Evolutionary conservation across 2,329 filamentous ascomycete genomes (phyloP).

Genomic region (Penicillium sp.): DNA sequence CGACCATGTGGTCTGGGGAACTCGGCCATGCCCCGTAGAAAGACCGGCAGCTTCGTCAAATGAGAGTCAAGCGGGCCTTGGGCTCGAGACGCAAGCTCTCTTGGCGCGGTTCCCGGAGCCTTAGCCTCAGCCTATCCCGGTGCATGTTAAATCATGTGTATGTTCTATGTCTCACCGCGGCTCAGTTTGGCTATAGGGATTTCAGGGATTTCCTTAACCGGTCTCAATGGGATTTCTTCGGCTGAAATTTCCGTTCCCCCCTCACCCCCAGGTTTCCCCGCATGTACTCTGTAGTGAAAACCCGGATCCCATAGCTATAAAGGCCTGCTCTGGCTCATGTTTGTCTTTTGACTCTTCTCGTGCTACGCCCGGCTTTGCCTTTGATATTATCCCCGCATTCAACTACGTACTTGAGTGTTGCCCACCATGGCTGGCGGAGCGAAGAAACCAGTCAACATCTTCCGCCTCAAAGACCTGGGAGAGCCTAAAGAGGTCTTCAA

Average conservation of each 20-base stretch:
- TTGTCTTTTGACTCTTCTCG: not conserved
- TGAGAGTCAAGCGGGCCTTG: conserved; percentile 1
- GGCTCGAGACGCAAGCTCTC: conserved; percentile 16
- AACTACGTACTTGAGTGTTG: not conserved
- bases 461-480: conserved; percentile 54
- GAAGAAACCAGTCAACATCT: conserved; percentile 43
- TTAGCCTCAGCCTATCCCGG: conserved; percentile 9
- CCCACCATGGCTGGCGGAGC: conserved; percentile 38
- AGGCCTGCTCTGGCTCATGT: not conserved
- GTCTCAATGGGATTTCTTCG: not conserved
- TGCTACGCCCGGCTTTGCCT: not conserved
- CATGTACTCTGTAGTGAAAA: not conserved
- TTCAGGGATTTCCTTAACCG: not conserved
- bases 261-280: conserved; percentile 4
- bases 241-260: not conserved
- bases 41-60: conserved; percentile 11
- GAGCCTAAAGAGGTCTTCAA: conserved; percentile 66
- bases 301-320: conserved; percentile 5
- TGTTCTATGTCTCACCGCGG: not conserved
- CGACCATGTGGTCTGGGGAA: not conserved
- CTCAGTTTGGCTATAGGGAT: not conserved
- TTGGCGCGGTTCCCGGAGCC: conserved; percentile 11
- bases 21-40: not conserved
- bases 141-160: conserved; percentile 7
- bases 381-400: not conserved